Conservation (phyloP, 1,139 yeast species). For the Taphrina sp. region DNA sequence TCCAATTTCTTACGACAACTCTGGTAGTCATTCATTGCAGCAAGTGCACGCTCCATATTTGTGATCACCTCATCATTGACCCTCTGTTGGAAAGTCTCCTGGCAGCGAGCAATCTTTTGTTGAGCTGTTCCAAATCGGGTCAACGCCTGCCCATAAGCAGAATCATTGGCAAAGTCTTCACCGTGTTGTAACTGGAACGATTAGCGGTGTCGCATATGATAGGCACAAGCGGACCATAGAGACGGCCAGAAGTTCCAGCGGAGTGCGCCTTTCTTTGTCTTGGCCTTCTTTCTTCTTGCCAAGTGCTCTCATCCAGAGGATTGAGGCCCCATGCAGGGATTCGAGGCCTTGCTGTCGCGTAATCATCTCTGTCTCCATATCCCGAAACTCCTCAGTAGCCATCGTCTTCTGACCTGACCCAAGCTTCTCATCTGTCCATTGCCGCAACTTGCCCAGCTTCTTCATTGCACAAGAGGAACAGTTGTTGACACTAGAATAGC, state of each 20-base stretch:
- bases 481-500: no score
- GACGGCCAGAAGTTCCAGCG: slow-evolving; percentile 38
- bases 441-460: slow-evolving; percentile 38
- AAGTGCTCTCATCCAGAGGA: slow-evolving; percentile 37
- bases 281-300: slow-evolving; percentile 34
- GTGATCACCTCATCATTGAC: slow-evolving; percentile 31
- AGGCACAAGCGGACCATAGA: slow-evolving; percentile 1
- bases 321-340: slow-evolving; percentile 36
- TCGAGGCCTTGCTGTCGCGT: slow-evolving; percentile 39
- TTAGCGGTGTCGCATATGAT: neutral
- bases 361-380: slow-evolving; percentile 38
- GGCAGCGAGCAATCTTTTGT: slow-evolving; percentile 38
- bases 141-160: slow-evolving; percentile 39
- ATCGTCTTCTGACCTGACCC: slow-evolving; percentile 38
- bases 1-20: slow-evolving; percentile 39
- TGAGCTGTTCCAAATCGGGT: slow-evolving; percentile 37
- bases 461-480: no score
- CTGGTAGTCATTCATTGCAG: slow-evolving; percentile 34
- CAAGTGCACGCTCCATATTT: slow-evolving; percentile 33
- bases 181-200: slow-evolving; percentile 32
- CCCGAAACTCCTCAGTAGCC: slow-evolving; percentile 39
- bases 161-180: slow-evolving; percentile 38
- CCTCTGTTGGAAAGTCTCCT: slow-evolving; percentile 37
- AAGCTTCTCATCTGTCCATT: slow-evolving; percentile 39
- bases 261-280: slow-evolving; percentile 38